Conservation (phyloP, 768 basidiomycete genomes). For the Tylopilus rubrobrunneus region DNA sequence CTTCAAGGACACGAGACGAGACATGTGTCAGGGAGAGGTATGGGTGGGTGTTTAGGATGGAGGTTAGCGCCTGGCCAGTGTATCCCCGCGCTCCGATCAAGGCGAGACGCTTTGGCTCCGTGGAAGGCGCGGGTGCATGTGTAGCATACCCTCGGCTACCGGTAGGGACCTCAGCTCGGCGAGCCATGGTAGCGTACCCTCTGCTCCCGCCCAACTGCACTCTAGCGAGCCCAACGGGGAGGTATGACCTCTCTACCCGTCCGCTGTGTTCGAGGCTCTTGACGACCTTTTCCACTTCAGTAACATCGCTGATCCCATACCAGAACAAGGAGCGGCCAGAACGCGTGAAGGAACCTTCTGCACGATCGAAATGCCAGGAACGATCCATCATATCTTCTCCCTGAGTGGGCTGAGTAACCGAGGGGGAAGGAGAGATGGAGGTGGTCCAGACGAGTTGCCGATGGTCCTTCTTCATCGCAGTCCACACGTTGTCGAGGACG, state of each 20-base stretch:
- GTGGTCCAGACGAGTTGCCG: slow-evolving; percentile 97
- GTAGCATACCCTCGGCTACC: slow-evolving; percentile 80
- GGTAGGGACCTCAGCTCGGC: slow-evolving; percentile 35
- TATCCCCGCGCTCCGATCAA: slow-evolving; percentile 95
- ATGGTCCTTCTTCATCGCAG: slow-evolving; percentile 93
- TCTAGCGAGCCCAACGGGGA: slow-evolving; percentile 46
- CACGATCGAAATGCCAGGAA: slow-evolving; percentile 97
- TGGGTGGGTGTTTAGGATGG: slow-evolving; percentile 85
- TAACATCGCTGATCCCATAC: slow-evolving; percentile 91
- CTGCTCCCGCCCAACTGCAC: slow-evolving; percentile 21
- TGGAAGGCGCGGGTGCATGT: slow-evolving; percentile 41
- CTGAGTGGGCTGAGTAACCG: slow-evolving; percentile 9
- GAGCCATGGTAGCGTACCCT: slow-evolving; percentile 22
- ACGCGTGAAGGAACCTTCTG: slow-evolving; percentile 95
- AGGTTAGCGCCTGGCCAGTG: slow-evolving; percentile 90
- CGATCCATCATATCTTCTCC: slow-evolving; percentile 87
- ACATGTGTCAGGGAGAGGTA: slow-evolving; percentile 89
- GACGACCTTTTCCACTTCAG: slow-evolving; percentile 86
- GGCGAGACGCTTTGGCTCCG: slow-evolving; percentile 82
- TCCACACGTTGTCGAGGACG: slow-evolving; percentile 97
- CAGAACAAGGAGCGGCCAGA: slow-evolving; percentile 94
- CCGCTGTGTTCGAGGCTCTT: slow-evolving; percentile 70
- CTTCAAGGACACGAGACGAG: slow-evolving; percentile 92
- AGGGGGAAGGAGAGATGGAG: slow-evolving; percentile 42
- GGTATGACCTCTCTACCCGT: slow-evolving; percentile 82